phyloP scores from a whole-genome alignment of 345 rosid genomes.

The Syzygium oleosum region DNA sequence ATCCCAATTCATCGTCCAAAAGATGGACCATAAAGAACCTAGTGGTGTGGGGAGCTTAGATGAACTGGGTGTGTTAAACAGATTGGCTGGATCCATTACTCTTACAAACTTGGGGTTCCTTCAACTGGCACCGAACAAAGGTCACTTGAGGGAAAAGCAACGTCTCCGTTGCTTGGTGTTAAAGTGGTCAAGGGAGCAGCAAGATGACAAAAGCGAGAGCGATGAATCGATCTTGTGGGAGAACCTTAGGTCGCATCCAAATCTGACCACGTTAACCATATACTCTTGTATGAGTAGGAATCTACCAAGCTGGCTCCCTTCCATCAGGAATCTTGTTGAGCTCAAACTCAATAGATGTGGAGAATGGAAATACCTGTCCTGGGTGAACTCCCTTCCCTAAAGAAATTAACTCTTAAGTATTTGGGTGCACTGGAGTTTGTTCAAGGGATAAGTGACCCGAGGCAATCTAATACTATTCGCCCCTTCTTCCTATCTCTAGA shows the following conservation, averaged over 20 bases:
- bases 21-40: background rate
- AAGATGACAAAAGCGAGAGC: background rate
- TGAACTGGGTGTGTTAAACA: background rate
- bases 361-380: background rate
- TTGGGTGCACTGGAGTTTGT: background rate
- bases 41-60: background rate
- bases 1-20: background rate
- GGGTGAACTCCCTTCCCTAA: background rate
- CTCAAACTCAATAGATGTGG: background rate
- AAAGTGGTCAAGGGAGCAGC: background rate
- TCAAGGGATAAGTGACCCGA: background rate
- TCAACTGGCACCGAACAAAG: background rate
- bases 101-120: background rate
- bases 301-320: background rate
- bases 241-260: background rate
- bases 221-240: background rate
- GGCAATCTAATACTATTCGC: background rate
- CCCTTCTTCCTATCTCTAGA: background rate
- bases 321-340: background rate
- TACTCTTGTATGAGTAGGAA: background rate
- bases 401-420: background rate
- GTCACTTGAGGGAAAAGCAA: background rate
- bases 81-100: background rate
- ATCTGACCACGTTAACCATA: background rate
- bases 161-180: background rate